Base-by-base conservation (phyloP, 805 yeast genomes). In the Candida michaelii region DNA sequence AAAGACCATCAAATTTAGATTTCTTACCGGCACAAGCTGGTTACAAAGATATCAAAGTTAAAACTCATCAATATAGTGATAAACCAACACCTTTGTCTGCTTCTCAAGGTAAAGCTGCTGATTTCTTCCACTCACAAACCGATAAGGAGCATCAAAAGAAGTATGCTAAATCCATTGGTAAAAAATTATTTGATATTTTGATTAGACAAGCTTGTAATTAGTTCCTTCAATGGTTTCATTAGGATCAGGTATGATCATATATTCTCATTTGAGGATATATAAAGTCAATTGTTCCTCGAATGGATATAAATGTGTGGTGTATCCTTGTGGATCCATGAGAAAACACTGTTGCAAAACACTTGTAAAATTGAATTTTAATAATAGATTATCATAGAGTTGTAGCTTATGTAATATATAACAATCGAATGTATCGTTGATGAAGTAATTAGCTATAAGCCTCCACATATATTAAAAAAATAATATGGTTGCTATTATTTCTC, bases 131-230 rank as follows among this genome's bases (percentile, higher is more conserved):
- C 30, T 46, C 51, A 31, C 56, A 66, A 14, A 61, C 57, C 4
- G 59, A 56, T 45, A 52, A 44, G 27, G 65, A 58, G 25, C 67
- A 66, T 50, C 65, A 59, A 46, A 66, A 65, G 59, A 58, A 62
- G 45, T 65, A 63, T 51, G 66, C 65, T 19, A 62, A 62, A 42
- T 47, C 43, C 36, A 52, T 51, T 4, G 63, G 58, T 15, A 55
- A 49, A 25, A 50, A 46, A 32, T 13, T 56, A 13, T 53, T 62
- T 27, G 34, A 49, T 24, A 46, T 60, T 16, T 50, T 62, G 23
- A 12, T 60, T 12, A 50, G 52, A 33, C 49, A 52, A 4, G 27
- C 25, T 4, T 42, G 45, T 27, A 24, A 36, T 18, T 40, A n/a
- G 24, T 25, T n/a, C n/a, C n/a, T n/a, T n/a, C n/a, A n/a, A n/a